A percentile compares a stretch with the other conserved stretches of the same genome.
phyloP scores from a whole-genome alignment of 139 green algal genomes.

The Nannochloris sp. region DNA sequence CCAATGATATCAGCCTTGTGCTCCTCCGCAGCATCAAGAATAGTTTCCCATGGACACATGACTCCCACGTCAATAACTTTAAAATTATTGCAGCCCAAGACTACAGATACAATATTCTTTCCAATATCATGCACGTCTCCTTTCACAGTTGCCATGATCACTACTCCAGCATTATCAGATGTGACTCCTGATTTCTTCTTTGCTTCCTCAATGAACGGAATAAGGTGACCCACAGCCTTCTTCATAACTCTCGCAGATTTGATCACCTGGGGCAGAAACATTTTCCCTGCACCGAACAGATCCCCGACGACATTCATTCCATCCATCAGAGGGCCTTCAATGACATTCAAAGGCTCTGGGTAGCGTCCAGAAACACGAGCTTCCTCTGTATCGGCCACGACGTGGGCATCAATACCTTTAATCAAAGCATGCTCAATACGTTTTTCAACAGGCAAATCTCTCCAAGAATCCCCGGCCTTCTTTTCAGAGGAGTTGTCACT shows the following conservation, averaged over 20 bases:
- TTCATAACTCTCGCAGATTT: constrained; percentile 99
- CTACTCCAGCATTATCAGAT: constrained; percentile 69
- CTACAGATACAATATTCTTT: constrained; percentile 98
- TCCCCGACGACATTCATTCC: constrained; percentile 99
- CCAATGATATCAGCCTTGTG: constrained; percentile 94
- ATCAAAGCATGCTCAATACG: constrained; percentile 87
- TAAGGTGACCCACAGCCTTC: constrained; percentile 90
- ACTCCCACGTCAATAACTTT: constrained; percentile 95
- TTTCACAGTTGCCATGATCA: constrained; percentile 98
- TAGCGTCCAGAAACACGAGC: constrained; percentile 59
- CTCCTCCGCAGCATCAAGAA: constrained; percentile 79
- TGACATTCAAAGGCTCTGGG: constrained; percentile 78
- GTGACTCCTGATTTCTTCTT: constrained; percentile 56
- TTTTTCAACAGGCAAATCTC: constrained; percentile 72
- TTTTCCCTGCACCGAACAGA: constrained; percentile 96
- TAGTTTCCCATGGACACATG: constrained; percentile 93
- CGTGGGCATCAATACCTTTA: constrained; percentile 96
- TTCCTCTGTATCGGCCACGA: constrained; percentile 89
- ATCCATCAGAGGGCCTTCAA: constrained; percentile 97
- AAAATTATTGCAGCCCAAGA: constrained; percentile 99
- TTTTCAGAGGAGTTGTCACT: background rate
- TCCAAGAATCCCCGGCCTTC: constrained; percentile 53
- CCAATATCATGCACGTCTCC: constrained; percentile 99
- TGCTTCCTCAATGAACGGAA: constrained; percentile 98
- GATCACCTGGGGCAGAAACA: constrained; percentile 99